phyloP scores from a whole-genome alignment of 495 filamentous ascomycete genomes.

The Neurospora sp. region DNA sequence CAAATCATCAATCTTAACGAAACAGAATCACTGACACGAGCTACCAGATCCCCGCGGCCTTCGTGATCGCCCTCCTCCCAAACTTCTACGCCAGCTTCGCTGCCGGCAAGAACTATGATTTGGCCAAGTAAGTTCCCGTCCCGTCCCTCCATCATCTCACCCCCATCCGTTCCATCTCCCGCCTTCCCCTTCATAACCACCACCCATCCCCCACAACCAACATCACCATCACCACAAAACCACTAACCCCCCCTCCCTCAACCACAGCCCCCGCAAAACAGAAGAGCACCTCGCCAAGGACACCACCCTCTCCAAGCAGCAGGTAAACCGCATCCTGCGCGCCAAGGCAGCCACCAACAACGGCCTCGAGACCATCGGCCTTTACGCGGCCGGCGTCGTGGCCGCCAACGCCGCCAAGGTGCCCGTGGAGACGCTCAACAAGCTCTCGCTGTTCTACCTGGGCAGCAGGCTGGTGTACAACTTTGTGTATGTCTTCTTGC shows the following conservation, averaged over 20 bases:
- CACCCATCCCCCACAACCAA: not conserved
- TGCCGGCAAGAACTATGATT: slow-evolving; percentile 34
- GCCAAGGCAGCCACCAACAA: slow-evolving; percentile 39
- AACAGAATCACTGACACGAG: not conserved
- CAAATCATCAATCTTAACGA: not conserved
- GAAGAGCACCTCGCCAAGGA: slow-evolving; percentile 25
- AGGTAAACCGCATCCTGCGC: slow-evolving; percentile 28
- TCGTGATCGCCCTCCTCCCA: slow-evolving; percentile 29
- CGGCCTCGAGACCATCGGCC: slow-evolving; percentile 38
- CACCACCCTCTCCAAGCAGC: slow-evolving; percentile 28
- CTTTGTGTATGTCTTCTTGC: slow-evolving; percentile 3
- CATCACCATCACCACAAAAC: not conserved
- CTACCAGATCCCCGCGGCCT: slow-evolving; percentile 37
- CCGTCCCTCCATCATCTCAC: not conserved
- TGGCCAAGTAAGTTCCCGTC: slow-evolving; percentile 13
- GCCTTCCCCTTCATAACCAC: not conserved
- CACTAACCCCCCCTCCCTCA: not conserved
- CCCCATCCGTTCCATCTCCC: not conserved
- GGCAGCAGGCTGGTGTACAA: slow-evolving; percentile 34
- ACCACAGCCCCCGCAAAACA: slow-evolving; percentile 16
- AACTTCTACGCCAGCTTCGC: slow-evolving; percentile 23
- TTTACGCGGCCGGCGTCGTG: slow-evolving; percentile 40
- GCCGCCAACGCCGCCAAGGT: slow-evolving; percentile 38
- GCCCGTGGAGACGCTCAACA: slow-evolving; percentile 25
- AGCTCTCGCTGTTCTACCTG: slow-evolving; percentile 31